Conservation (phyloP, 2,329 filamentous ascomycete genomes). For the Fusarium kyushuense region DNA sequence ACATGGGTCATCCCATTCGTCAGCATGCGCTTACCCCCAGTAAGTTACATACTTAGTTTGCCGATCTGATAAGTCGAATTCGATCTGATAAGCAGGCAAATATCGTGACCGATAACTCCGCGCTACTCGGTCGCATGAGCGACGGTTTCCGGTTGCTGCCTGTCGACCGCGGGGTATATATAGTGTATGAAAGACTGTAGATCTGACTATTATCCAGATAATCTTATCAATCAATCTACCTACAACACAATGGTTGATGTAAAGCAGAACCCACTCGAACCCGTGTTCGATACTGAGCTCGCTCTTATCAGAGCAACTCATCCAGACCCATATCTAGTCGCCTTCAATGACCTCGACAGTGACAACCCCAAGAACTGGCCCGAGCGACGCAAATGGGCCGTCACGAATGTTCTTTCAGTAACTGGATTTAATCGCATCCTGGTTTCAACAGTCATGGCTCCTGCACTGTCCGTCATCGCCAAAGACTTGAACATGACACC, state of each 20-base stretch:
- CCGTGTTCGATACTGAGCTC: slow-evolving; percentile 12
- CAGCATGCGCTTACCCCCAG: no score
- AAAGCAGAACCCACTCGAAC: neutral
- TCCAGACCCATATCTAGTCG: slow-evolving; percentile 44
- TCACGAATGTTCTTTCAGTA: slow-evolving; percentile 61
- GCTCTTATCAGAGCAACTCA: neutral
- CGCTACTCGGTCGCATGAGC: neutral
- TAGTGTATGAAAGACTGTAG: rapidly evolving
- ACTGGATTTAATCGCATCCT: slow-evolving; percentile 65
- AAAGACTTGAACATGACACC: slow-evolving; percentile 63
- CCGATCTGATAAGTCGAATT: slow-evolving; percentile 30
- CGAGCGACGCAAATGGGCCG: slow-evolving; percentile 59
- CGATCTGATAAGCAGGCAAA: slow-evolving; percentile 17
- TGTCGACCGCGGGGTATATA: neutral
- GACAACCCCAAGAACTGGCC: slow-evolving; percentile 58
- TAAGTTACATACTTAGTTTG: no score
- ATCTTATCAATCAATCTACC: neutral
- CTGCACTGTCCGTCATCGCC: slow-evolving; percentile 62
- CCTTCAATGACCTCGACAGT: slow-evolving; percentile 49
- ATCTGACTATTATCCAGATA: neutral
- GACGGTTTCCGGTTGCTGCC: neutral
- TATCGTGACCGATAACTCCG: slow-evolving; percentile 34
- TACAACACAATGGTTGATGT: neutral
- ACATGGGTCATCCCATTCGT: neutral
- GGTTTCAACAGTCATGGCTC: slow-evolving; percentile 65